Conservation (phyloP, 2,329 filamentous ascomycete species). For the Westerdykella ornata region DNA sequence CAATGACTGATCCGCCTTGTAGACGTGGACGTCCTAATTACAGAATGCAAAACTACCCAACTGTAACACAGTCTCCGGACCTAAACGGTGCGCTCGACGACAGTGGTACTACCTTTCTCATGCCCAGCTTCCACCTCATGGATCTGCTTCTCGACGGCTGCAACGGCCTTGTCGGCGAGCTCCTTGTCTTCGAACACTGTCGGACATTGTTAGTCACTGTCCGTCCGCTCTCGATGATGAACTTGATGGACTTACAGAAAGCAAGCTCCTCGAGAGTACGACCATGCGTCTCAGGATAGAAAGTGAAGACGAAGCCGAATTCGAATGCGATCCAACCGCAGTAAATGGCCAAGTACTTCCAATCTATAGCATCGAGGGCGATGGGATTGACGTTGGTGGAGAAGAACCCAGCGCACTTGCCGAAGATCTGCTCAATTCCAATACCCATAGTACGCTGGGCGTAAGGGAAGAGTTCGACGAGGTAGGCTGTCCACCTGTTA, state of each 20-base stretch:
- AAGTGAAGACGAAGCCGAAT: slow-evolving; percentile 51
- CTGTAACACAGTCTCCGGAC: background rate
- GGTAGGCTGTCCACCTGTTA: slow-evolving; percentile 51
- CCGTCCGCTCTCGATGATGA: no score
- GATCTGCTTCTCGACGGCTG: slow-evolving; percentile 32
- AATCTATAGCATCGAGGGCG: slow-evolving; percentile 50
- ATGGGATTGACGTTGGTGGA: slow-evolving; percentile 51
- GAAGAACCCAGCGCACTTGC: slow-evolving; percentile 44
- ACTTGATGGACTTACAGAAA: slow-evolving; percentile 22
- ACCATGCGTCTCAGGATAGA: slow-evolving; percentile 56
- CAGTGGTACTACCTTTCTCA: slow-evolving; percentile 14
- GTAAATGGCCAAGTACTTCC: slow-evolving; percentile 52
- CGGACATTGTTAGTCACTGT: slow-evolving; percentile 6
- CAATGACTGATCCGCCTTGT: no score
- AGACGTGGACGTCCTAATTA: no score
- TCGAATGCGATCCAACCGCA: slow-evolving; percentile 51
- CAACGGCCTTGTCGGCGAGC: slow-evolving; percentile 27
- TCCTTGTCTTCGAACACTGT: slow-evolving; percentile 35
- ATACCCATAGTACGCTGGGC: slow-evolving; percentile 53
- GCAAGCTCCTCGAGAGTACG: slow-evolving; percentile 56
- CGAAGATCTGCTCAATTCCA: slow-evolving; percentile 52
- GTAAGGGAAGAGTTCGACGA: slow-evolving; percentile 47
- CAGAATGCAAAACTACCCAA: background rate
- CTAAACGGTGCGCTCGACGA: slow-evolving; percentile 14
- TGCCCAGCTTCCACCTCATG: slow-evolving; percentile 15